Evolutionary conservation across 2,329 filamentous ascomycete species (phyloP).

Genomic region (Westerdykella aurantiaca): DNA sequence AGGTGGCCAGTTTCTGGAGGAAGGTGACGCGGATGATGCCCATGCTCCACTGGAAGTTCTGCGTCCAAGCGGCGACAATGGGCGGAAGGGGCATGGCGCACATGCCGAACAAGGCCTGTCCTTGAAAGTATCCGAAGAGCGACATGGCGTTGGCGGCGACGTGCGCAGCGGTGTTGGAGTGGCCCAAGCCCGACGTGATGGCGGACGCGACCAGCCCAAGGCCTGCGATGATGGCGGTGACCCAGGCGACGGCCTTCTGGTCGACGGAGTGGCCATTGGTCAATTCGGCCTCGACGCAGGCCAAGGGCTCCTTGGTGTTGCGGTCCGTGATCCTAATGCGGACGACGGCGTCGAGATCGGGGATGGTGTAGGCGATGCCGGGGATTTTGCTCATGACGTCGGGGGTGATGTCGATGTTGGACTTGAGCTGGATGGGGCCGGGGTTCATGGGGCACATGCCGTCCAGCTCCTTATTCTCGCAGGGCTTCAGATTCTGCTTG

Average conservation of each 20-base stretch:
- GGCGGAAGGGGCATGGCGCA: conserved; percentile 76
- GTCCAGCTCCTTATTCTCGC: conserved; percentile 55
- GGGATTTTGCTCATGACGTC: conserved; percentile 63
- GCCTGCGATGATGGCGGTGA: conserved; percentile 79
- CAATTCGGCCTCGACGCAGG: conserved; percentile 80
- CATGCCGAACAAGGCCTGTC: conserved; percentile 85
- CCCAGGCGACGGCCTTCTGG: conserved; percentile 82
- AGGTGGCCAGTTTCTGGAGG: conserved; percentile 82
- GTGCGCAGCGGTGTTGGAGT: conserved; percentile 90
- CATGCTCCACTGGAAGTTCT: conserved; percentile 98
- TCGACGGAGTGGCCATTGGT: conserved; percentile 93
- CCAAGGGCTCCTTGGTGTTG: conserved; percentile 58
- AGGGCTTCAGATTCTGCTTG: conserved; percentile 66
- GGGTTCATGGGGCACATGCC: conserved; percentile 89
- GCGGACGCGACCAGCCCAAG: conserved; percentile 79
- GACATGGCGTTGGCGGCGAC: conserved; percentile 89
- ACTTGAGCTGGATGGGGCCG: conserved; percentile 71
- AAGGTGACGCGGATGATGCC: conserved; percentile 86
- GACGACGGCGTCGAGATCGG: conserved; percentile 83
- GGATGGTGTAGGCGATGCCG: conserved; percentile 78
- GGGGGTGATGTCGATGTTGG: conserved; percentile 56
- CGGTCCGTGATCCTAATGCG: conserved; percentile 73
- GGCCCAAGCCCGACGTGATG: conserved; percentile 81
- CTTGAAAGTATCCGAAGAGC: conserved; percentile 92
- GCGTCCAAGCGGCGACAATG: conserved; percentile 86